Percentiles rank a stretch among this genome's conserved stretches.
These are phyloP conservation scores for Fusarium brevicatenulatum DNA, from an alignment of 2,329 filamentous ascomycete genomes.

Conservation along the genomic window DNA sequence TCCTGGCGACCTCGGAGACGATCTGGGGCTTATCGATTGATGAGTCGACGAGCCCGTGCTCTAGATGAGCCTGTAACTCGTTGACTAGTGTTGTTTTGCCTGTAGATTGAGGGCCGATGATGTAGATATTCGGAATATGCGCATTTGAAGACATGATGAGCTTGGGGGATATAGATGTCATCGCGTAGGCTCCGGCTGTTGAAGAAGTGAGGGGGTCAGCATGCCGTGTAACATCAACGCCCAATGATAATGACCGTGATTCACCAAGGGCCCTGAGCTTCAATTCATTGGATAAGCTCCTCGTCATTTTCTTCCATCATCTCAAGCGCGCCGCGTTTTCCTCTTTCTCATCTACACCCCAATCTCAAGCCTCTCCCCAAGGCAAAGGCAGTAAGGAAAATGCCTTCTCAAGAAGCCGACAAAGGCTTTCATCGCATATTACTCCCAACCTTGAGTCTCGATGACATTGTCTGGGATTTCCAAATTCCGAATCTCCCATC, in stretches of 20 bases:
- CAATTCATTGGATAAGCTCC: background rate
- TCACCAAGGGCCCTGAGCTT: background rate
- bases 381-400: background rate
- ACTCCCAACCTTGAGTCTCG: background rate
- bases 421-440: background rate
- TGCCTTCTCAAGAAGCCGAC: background rate
- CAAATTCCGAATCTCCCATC: background rate
- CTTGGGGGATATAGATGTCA: no score
- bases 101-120: slow-evolving; percentile 57
- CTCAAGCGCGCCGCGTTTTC: accelerated
- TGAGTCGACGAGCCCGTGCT: slow-evolving; percentile 1
- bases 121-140: slow-evolving; percentile 47
- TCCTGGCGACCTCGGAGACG: slow-evolving; percentile 53
- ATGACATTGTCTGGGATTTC: background rate
- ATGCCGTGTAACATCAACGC: background rate
- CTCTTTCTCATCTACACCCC: no score
- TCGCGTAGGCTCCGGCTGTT: no score
- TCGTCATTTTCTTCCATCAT: background rate
- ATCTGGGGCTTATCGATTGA: slow-evolving; percentile 33
- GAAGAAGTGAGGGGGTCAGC: slow-evolving; percentile 2
- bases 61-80: slow-evolving; percentile 44
- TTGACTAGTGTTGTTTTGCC: slow-evolving; percentile 57
- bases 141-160: background rate
- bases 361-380: background rate
- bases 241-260: background rate